Conservation (phyloP, 768 basidiomycete genomes). For the Tulasnella sp. region DNA sequence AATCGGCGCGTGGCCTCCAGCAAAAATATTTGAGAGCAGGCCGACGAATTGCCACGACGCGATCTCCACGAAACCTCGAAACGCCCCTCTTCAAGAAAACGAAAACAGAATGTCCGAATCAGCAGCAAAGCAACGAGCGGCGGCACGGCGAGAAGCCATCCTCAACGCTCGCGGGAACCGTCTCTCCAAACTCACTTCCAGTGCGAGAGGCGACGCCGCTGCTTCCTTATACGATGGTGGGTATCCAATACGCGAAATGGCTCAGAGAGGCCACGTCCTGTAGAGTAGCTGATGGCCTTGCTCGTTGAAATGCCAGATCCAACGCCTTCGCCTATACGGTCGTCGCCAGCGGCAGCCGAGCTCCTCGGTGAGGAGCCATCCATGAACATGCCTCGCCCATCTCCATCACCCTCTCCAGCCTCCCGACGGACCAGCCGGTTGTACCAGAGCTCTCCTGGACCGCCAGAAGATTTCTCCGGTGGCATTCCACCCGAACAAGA, state of each 20-base stretch:
- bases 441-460: constrained; percentile 21
- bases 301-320: constrained; percentile 38
- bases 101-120: constrained; percentile 12
- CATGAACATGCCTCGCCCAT: constrained; percentile 36
- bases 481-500: constrained; percentile 59
- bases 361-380: constrained; percentile 39
- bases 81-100: not conserved
- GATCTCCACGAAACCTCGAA: no score
- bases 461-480: constrained; percentile 33
- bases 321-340: constrained; percentile 41
- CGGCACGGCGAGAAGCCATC: constrained; percentile 74
- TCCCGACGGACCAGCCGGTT: constrained; percentile 27
- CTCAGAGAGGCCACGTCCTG: no score
- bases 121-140: constrained; percentile 53
- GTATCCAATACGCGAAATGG: constrained; percentile 32
- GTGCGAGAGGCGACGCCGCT: constrained; percentile 66
- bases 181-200: constrained; percentile 73
- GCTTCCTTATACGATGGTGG: constrained; percentile 52
- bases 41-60: no score
- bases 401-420: constrained; percentile 34
- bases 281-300: not conserved
- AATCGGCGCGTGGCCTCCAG: no score
- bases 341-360: constrained; percentile 34
- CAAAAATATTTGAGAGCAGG: no score
- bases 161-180: constrained; percentile 67